Percentiles rank a stretch among this genome's conserved stretches.
These are phyloP conservation scores for Solanum tarapatanum DNA, from an alignment of 257 asterid genomes.

Conservation along the genomic window DNA sequence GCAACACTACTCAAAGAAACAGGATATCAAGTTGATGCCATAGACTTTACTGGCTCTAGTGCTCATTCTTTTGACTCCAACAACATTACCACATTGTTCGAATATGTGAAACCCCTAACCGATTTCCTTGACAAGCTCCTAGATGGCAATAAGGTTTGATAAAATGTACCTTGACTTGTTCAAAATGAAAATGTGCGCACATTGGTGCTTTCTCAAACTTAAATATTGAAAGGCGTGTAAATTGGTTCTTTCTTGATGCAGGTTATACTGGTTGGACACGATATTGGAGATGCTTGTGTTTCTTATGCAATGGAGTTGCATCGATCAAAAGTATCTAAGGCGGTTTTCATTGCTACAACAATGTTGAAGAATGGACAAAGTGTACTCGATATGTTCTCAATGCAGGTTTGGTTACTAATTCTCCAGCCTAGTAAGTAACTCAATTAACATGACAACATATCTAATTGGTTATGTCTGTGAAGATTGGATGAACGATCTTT, in stretches of 20 bases:
- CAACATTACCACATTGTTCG: constrained; percentile 20
- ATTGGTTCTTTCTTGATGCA: background rate
- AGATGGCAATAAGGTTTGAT: constrained; percentile 18
- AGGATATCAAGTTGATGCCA: constrained; percentile 30
- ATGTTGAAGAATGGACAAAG: constrained; percentile 33
- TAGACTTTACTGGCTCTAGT: constrained; percentile 44
- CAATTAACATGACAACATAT: background rate
- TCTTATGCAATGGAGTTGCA: constrained; percentile 44
- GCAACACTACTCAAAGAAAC: constrained; percentile 39
- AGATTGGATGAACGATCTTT: constrained; percentile 21
- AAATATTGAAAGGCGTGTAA: background rate
- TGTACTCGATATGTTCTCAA: constrained; percentile 35
- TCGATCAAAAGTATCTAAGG: constrained; percentile 29
- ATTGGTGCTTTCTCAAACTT: background rate
- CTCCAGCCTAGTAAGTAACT: background rate
- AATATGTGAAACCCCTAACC: constrained; percentile 37
- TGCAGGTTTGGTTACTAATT: constrained; percentile 15
- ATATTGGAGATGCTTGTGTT: constrained; percentile 42
- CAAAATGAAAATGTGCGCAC: background rate
- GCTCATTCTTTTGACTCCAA: constrained; percentile 32
- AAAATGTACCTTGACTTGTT: background rate
- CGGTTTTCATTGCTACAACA: constrained; percentile 40
- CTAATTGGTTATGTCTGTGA: background rate
- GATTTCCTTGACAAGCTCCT: constrained; percentile 30
- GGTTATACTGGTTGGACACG: constrained; percentile 55